A percentile compares a stretch with the other conserved stretches of the same genome.
Conservation (phyloP, 176 grass and related monocot genomes). For the Ampelocalamus luodianensis region DNA sequence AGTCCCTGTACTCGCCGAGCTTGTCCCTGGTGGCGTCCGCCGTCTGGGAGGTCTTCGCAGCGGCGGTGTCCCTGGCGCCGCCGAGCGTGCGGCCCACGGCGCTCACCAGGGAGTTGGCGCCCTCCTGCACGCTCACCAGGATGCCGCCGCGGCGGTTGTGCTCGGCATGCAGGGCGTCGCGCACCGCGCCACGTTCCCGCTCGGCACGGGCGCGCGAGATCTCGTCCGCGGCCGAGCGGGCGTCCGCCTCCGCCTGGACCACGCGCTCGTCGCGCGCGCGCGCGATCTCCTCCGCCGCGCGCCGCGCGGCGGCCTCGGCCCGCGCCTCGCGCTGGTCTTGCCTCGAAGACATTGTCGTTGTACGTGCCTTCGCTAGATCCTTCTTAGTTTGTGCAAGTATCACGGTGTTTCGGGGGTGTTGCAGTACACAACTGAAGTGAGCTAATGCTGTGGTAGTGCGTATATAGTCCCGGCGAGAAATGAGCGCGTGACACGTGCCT, state of each 20-base stretch:
- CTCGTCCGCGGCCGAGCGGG: constrained; percentile 58
- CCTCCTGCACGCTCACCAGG: constrained; percentile 63
- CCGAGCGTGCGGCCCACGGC: constrained; percentile 50
- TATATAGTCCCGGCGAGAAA: constrained; percentile 45
- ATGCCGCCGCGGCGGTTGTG: constrained; percentile 48
- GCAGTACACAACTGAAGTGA: background rate
- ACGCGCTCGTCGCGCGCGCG: constrained; percentile 49
- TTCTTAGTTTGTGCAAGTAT: background rate
- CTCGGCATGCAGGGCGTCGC: background rate
- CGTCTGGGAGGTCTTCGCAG: constrained; percentile 31
- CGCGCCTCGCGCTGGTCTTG: constrained; percentile 43
- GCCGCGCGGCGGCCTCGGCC: constrained; percentile 46
- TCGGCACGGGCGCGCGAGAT: constrained; percentile 52
- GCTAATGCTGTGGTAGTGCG: background rate
- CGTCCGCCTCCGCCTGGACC: constrained; percentile 48
- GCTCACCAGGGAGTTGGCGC: constrained; percentile 55
- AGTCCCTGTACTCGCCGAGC: constrained; percentile 30
- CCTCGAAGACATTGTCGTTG: constrained; percentile 48
- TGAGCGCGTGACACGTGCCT: constrained; percentile 43
- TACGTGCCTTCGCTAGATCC: background rate
- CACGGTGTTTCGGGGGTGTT: background rate
- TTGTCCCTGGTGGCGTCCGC: constrained; percentile 34
- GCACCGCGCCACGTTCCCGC: background rate
- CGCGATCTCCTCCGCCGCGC: constrained; percentile 51
- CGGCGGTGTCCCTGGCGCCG: constrained; percentile 42